A percentile compares a stretch with the other conserved stretches of the same genome.
Evolutionary conservation across 306 rosid species (phyloP).

Genomic region (Medicago lupulina): DNA sequence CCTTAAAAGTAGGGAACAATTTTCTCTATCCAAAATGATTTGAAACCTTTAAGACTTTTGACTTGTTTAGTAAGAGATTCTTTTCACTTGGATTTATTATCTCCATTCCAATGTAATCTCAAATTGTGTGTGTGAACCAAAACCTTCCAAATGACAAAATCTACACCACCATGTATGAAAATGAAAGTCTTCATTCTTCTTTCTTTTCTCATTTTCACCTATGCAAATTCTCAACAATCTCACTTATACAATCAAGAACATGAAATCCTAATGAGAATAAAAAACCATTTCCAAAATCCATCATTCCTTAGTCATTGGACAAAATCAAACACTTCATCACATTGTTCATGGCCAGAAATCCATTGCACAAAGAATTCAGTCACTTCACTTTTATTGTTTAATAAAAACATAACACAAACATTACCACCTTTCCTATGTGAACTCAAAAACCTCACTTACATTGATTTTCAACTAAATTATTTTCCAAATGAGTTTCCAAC

Average conservation of each 20-base stretch:
- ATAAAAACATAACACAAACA: slow-evolving; percentile 22
- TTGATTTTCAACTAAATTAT: slow-evolving; percentile 28
- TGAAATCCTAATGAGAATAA: slow-evolving; percentile 35
- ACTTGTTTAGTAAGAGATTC: slow-evolving; percentile 8
- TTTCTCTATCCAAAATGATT: background rate
- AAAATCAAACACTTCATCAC: slow-evolving; percentile 40
- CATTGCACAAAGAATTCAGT: slow-evolving; percentile 35
- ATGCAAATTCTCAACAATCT: slow-evolving; percentile 45
- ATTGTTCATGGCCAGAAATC: slow-evolving; percentile 65
- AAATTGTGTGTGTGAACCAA: background rate
- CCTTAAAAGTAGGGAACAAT: background rate
- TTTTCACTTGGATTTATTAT: background rate
- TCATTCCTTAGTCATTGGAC: slow-evolving; percentile 36
- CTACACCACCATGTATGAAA: background rate
- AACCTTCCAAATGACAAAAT: slow-evolving; percentile 43
- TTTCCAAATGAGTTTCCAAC: slow-evolving; percentile 47
- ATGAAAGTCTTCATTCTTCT: slow-evolving; percentile 9
- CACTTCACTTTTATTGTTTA: slow-evolving; percentile 29
- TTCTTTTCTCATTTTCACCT: slow-evolving; percentile 21
- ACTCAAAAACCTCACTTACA: slow-evolving; percentile 41
- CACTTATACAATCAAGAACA: slow-evolving; percentile 42
- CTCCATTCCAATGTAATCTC: slow-evolving; percentile 16
- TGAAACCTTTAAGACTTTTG: background rate
- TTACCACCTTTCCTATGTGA: slow-evolving; percentile 41
- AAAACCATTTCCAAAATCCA: slow-evolving; percentile 37